Conservation (phyloP, 2,329 filamentous ascomycete genomes). For the Penicillium hesseltinei region DNA sequence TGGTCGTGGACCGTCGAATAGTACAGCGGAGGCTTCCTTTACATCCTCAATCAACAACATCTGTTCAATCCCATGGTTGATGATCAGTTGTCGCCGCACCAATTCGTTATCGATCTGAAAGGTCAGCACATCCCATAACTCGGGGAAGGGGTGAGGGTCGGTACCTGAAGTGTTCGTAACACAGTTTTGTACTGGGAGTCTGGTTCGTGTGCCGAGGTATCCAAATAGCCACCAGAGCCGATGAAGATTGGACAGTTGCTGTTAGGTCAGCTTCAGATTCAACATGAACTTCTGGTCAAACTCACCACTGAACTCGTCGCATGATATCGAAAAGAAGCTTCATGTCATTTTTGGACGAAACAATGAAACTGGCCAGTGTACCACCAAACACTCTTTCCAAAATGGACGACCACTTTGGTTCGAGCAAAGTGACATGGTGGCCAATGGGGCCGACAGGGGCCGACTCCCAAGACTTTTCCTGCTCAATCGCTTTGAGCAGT, state of each 20-base stretch:
- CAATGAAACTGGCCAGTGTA: slow-evolving; percentile 73
- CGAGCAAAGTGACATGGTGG: slow-evolving; percentile 68
- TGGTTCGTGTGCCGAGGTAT: slow-evolving; percentile 70
- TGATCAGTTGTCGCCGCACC: slow-evolving; percentile 78
- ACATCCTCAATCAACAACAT: slow-evolving; percentile 71
- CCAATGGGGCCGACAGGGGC: slow-evolving; percentile 84
- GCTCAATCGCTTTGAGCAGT: slow-evolving; percentile 66
- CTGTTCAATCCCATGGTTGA: slow-evolving; percentile 80
- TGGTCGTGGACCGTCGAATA: slow-evolving; percentile 62
- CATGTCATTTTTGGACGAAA: slow-evolving; percentile 74
- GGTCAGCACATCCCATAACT: slow-evolving; percentile 17
- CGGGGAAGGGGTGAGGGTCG: neutral
- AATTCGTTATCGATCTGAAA: slow-evolving; percentile 70
- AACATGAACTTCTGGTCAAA: slow-evolving; percentile 3
- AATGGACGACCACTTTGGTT: slow-evolving; percentile 79
- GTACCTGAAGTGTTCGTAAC: slow-evolving; percentile 67
- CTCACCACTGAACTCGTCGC: slow-evolving; percentile 54
- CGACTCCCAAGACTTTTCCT: slow-evolving; percentile 65
- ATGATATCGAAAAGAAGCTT: slow-evolving; percentile 66
- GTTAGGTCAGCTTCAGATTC: slow-evolving; percentile 18
- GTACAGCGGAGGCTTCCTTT: slow-evolving; percentile 64
- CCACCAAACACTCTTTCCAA: slow-evolving; percentile 75
- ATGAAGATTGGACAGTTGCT: slow-evolving; percentile 63
- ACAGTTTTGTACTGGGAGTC: slow-evolving; percentile 71
- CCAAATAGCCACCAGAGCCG: slow-evolving; percentile 53